Conservation (phyloP, 495 filamentous ascomycete species). For the Penicillium herquei region DNA sequence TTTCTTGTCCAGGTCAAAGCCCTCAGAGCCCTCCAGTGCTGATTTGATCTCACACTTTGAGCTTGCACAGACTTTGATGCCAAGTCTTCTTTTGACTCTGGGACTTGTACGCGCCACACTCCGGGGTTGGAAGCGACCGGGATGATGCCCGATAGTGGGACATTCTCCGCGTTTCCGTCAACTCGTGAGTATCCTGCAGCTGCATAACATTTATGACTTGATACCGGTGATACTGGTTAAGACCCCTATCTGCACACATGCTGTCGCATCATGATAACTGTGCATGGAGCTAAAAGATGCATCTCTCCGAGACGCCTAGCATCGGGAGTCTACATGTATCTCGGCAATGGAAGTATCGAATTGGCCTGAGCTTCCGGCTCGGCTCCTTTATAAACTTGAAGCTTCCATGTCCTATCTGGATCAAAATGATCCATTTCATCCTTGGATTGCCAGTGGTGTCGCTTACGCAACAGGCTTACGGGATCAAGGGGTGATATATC, state of each 20-base stretch:
- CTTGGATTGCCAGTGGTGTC: not conserved
- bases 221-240: too few relatives aligned
- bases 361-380: conserved; percentile 12
- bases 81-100: not conserved
- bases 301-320: not conserved
- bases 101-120: not conserved
- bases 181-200: not conserved
- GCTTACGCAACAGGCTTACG: not conserved
- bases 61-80: conserved; percentile 2
- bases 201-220: not conserved
- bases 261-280: too few relatives aligned
- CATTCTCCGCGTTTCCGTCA: not conserved
- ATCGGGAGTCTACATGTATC: conserved; percentile 14
- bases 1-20: not conserved
- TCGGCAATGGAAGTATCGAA: conserved; percentile 12
- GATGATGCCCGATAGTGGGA: conserved; percentile 9
- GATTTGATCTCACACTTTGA: not conserved
- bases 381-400: conserved; percentile 1
- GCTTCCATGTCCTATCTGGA: not conserved
- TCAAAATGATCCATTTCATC: not conserved
- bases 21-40: not conserved
- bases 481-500: not conserved
- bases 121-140: conserved; percentile 7
- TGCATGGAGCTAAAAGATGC: too few relatives aligned
- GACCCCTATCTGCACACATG: too few relatives aligned